Percentiles rank a stretch among this genome's conserved stretches.
Conservation (phyloP, 2,329 filamentous ascomycete genomes). For the Cladosporium sp. region DNA sequence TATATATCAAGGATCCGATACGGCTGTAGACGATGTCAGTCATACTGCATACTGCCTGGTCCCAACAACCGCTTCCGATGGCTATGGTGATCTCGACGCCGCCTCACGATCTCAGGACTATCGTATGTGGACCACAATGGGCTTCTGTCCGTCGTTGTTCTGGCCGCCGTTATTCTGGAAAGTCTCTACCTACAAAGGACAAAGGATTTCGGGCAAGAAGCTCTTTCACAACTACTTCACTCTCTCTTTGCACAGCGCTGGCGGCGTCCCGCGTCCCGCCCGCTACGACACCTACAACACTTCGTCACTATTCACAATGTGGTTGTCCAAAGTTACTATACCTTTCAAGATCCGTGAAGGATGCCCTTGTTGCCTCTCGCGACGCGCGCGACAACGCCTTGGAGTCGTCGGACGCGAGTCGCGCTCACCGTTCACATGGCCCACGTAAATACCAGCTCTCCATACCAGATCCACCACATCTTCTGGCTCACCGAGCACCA, state of each 20-base stretch:
- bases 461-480: background rate
- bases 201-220: background rate
- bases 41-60: background rate
- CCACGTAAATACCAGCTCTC: background rate
- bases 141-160: background rate
- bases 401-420: background rate
- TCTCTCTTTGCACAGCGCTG: background rate
- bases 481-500: background rate
- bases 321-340: background rate
- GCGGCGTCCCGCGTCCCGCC: background rate
- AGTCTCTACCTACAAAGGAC: background rate
- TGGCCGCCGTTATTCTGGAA: background rate
- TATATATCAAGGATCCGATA: background rate
- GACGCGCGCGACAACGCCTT: background rate
- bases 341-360: background rate
- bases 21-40: background rate
- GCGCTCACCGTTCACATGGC: background rate
- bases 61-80: background rate
- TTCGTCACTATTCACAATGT: constrained; percentile 6
- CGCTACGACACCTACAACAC: background rate
- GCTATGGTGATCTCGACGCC: background rate
- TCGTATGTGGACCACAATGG: background rate
- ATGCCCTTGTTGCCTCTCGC: background rate
- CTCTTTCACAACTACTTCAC: background rate
- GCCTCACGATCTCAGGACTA: background rate